Evolutionary conservation across 768 basidiomycete genomes (phyloP).

Genomic region (Suillus ampliporus): DNA sequence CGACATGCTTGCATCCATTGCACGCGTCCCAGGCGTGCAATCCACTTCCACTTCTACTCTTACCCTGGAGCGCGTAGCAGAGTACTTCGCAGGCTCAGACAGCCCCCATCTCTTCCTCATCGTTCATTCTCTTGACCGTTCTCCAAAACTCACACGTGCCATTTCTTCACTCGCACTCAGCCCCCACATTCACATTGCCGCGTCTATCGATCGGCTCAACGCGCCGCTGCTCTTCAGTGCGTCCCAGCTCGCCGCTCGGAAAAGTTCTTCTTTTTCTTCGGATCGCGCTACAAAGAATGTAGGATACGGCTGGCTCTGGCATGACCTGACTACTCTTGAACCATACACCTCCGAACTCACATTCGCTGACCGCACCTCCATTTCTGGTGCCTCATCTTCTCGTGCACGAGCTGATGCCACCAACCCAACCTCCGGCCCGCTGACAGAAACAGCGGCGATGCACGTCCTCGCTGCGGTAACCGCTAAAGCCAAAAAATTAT

Average conservation of each 20-base stretch:
- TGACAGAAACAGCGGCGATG: conserved; percentile 78
- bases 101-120: conserved; percentile 69
- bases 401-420: conserved; percentile 30
- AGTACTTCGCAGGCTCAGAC: conserved; percentile 53
- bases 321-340: conserved; percentile 86
- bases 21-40: conserved; percentile 38
- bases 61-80: conserved; percentile 65
- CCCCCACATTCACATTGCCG: conserved; percentile 79
- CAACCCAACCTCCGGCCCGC: conserved; percentile 43
- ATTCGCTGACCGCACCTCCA: conserved; percentile 65
- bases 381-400: conserved; percentile 54
- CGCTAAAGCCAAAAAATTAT: conserved; percentile 83
- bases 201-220: conserved; percentile 88
- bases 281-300: conserved; percentile 18
- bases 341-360: conserved; percentile 83
- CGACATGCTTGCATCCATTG: conserved; percentile 69
- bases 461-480: conserved; percentile 90
- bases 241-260: conserved; percentile 63
- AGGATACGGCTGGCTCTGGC: conserved; percentile 83
- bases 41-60: conserved; percentile 33
- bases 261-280: conserved; percentile 34
- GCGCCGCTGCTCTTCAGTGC: conserved; percentile 85
- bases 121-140: conserved; percentile 90
- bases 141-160: conserved; percentile 62
- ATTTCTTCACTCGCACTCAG: conserved; percentile 76